These are phyloP conservation scores for Solanum hybrid DNA, from an alignment of 305 asterid species.

Conservation along the genomic window DNA sequence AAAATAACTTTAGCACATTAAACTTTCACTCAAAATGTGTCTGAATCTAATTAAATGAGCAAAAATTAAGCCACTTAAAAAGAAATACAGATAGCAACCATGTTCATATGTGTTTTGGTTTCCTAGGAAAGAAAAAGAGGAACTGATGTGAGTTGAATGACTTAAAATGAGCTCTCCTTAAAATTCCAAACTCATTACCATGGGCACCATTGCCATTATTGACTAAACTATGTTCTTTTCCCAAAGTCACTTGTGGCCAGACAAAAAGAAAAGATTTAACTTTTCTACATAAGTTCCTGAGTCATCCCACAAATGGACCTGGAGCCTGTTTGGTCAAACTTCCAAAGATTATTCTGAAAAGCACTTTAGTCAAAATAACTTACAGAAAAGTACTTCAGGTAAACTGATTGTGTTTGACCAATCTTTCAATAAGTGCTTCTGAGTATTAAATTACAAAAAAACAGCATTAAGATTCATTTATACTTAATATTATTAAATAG, in stretches of 20 bases:
- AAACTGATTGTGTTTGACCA: neutral
- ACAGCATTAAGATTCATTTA: neutral
- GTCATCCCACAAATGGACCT: constrained; percentile 2
- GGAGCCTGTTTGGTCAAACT: neutral
- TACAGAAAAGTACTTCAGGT: neutral
- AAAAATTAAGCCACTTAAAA: neutral
- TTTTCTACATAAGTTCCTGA: neutral
- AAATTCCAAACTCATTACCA: neutral
- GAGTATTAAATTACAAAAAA: neutral
- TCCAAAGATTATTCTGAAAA: neutral
- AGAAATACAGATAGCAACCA: neutral
- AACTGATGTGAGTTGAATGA: neutral
- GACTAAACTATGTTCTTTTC: neutral
- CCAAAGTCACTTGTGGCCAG: neutral
- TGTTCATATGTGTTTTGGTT: neutral
- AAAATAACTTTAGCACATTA: neutral
- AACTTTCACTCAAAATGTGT: neutral
- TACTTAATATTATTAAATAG: neutral
- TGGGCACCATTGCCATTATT: neutral
- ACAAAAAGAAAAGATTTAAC: neutral
- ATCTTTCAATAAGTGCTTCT: neutral
- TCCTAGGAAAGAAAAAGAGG: neutral
- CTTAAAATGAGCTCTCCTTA: neutral
- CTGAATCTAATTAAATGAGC: neutral
- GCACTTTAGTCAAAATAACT: neutral